Base-by-base conservation (phyloP, 768 basidiomycete genomes). In the Piloderma croceum region DNA sequence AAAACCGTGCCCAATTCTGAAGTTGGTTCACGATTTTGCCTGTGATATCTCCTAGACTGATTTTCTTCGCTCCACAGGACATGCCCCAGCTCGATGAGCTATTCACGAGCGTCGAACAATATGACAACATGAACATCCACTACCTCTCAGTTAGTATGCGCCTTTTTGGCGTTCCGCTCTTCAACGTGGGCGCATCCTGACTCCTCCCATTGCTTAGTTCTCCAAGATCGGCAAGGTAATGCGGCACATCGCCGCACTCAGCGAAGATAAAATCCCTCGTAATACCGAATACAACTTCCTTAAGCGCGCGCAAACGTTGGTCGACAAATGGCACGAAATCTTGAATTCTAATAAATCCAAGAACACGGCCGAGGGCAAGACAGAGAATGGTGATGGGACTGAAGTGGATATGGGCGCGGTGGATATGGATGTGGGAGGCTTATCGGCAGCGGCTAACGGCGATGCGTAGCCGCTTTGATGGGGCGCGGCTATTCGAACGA, bases 21-120 rank as follows among this genome's bases (percentile, higher is more conserved):
- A 48, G 85, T 88, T 49, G 39, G 71, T 63, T 18, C 22, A 31
- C 23, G 1, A 5, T 18, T 39, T 37, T n/a, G 10, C 25, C 34
- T 47, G 24, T 3, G 37, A 38, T 44, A 20, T 17, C 24, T 13
- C 36, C 24, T 49, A 18, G 36, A 12, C 23, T 21, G 13, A n/a
- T 36, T 31, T 19, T 36, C 31, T 32, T 50, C 25, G 35, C 32
- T 35, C 32, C 25, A 17, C 45, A 92, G 89, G 83, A 88, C 41
- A 89, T 91, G 86, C 74, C 81, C 3, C 69, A 62, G 24, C 69
- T 82, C 48, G 80, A 91, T 49, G 64, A 72, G 35, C 60, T 89
- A 22, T 90, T 93, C 67, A 74, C 75, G 5, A 78, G 74, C 1
- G 81, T 93, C 21, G 89, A 92, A 50, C 68, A 67, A 4, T 88